A percentile compares a stretch with the other conserved stretches of the same genome.
Conservation (phyloP, 2,329 filamentous ascomycete genomes). For the Daldinia sp. region DNA sequence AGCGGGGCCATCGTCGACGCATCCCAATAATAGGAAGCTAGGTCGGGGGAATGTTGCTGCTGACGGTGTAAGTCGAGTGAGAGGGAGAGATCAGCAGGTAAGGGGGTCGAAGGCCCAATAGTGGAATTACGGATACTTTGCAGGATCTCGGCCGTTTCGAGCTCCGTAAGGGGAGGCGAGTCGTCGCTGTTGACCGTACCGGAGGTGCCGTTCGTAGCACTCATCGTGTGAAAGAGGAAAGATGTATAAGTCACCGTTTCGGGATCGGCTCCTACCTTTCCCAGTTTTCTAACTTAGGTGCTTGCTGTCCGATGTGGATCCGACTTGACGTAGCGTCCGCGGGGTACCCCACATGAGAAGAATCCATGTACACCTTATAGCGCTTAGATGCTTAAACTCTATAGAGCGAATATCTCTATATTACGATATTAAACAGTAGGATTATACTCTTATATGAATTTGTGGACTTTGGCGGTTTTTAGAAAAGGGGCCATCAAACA, state of each 20-base stretch:
- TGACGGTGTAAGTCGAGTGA: conserved; percentile 42
- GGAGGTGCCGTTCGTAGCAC: conserved; percentile 30
- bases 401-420: neutral
- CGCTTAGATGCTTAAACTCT: too few relatives aligned
- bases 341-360: conserved; percentile 18
- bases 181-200: conserved; percentile 29
- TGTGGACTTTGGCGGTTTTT: conserved; percentile 3
- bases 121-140: conserved; percentile 44
- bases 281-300: conserved; percentile 21
- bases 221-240: conserved; percentile 31
- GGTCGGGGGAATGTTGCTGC: conserved; percentile 28
- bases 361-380: neutral
- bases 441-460: neutral
- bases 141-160: conserved; percentile 46
- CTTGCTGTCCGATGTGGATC: conserved; percentile 22
- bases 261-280: conserved; percentile 9
- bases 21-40: conserved; percentile 68
- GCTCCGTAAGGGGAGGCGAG: conserved; percentile 41
- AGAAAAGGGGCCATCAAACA: neutral
- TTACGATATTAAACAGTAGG: neutral
- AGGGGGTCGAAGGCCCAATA: conserved; percentile 31
- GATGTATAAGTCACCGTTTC: conserved; percentile 33
- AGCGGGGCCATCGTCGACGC: conserved; percentile 68
- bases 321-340: conserved; percentile 25
- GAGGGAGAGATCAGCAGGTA: conserved; percentile 47